These are phyloP conservation scores for Tranzscheliella williamsii DNA, from an alignment of 1,284 basidiomycete genomes.

Conservation along the genomic window DNA sequence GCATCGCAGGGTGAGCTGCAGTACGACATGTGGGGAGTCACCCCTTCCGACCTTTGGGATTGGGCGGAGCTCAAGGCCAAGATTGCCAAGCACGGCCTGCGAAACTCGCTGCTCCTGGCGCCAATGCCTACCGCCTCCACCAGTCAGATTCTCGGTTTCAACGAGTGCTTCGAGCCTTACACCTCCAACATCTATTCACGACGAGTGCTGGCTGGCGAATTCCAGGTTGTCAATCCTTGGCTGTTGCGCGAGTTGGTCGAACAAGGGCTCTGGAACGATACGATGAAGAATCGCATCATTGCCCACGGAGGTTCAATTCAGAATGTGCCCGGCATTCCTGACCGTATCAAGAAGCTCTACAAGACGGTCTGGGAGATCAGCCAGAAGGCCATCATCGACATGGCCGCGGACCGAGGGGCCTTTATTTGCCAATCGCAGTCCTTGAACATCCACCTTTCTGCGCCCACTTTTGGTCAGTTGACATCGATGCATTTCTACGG, in stretches of 20 bases:
- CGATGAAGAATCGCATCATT: slow-evolving; percentile 99
- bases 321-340: slow-evolving; percentile 60
- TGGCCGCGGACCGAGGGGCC: slow-evolving; percentile 96
- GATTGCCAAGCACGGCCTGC: slow-evolving; percentile 81
- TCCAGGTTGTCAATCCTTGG: slow-evolving; percentile 99
- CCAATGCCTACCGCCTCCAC: slow-evolving; percentile 99
- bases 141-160: slow-evolving; percentile 96
- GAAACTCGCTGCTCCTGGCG: slow-evolving; percentile 91
- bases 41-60: slow-evolving; percentile 92
- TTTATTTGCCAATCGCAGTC: slow-evolving; percentile 88
- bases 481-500: slow-evolving; percentile 97
- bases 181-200: slow-evolving; percentile 98
- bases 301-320: slow-evolving; percentile 93
- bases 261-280: slow-evolving; percentile 92
- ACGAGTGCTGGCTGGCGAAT: slow-evolving; percentile 98
- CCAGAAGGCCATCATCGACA: slow-evolving; percentile 96
- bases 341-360: slow-evolving; percentile 77
- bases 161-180: slow-evolving; percentile 98
- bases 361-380: slow-evolving; percentile 99
- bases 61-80: slow-evolving; percentile 87
- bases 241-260: slow-evolving; percentile 94
- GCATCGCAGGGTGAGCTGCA: slow-evolving; percentile 86
- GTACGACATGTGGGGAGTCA: slow-evolving; percentile 93
- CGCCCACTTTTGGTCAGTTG: slow-evolving; percentile 89
- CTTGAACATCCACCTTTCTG: slow-evolving; percentile 89